These are phyloP conservation scores for Detonula confervacea DNA, from an alignment of 352 stramenopile genomes.

Conservation along the genomic window DNA sequence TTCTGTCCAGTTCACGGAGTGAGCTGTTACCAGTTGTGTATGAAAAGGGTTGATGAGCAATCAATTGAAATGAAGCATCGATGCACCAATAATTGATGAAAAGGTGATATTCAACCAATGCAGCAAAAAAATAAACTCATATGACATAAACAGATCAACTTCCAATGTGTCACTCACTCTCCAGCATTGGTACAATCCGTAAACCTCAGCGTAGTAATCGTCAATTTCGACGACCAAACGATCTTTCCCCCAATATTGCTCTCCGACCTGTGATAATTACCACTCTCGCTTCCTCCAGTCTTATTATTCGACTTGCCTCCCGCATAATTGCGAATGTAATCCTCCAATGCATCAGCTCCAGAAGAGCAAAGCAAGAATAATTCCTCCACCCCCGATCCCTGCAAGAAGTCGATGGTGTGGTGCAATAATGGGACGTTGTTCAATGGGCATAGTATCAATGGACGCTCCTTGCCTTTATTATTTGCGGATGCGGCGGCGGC, in stretches of 20 bases:
- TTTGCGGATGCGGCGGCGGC: not conserved
- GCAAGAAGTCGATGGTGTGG: constrained; percentile 97
- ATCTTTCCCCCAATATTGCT: constrained; percentile 35
- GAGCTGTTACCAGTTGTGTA: constrained; percentile 67
- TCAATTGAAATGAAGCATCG: too few species aligned
- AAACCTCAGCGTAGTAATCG: constrained; percentile 29
- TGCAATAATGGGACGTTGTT: constrained; percentile 97
- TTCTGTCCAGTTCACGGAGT: constrained; percentile 94
- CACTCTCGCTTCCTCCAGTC: not conserved
- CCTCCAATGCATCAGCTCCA: constrained; percentile 89
- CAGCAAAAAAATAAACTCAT: not conserved
- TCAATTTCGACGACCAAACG: constrained; percentile 62
- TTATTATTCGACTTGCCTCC: not conserved
- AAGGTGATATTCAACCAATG: too few species aligned
- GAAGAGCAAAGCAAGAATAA: constrained; percentile 94
- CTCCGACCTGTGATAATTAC: not conserved
- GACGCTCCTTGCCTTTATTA: constrained; percentile 40
- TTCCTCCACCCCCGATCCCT: constrained; percentile 92
- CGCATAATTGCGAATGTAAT: constrained; percentile 79
- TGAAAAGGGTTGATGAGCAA: not conserved
- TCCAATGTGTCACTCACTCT: constrained; percentile 64
- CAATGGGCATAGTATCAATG: constrained; percentile 94
- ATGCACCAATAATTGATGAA: too few species aligned
- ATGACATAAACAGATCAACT: not conserved
- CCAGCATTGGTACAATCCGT: constrained; percentile 90